phyloP scores from a whole-genome alignment of 176 grass and related monocot species.

The Chrysopogon serrulatus region DNA sequence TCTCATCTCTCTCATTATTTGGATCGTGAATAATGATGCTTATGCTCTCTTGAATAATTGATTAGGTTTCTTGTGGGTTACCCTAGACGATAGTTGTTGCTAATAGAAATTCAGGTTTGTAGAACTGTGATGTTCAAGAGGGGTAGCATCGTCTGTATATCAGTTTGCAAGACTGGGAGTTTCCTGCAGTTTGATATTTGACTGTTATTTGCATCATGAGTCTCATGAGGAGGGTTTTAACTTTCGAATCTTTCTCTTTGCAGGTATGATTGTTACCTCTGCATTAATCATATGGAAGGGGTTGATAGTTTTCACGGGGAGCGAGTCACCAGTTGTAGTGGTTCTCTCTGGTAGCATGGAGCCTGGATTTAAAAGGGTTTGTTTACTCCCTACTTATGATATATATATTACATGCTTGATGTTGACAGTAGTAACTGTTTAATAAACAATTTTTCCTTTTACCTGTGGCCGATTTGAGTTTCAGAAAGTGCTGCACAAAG shows the following conservation, averaged over 20 bases:
- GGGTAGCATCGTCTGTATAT: neutral
- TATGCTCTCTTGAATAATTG: neutral
- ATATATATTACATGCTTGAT: neutral
- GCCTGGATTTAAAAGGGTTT: conserved; percentile 69
- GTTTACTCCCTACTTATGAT: conserved; percentile 15
- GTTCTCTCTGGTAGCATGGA: conserved; percentile 79
- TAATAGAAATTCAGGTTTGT: neutral
- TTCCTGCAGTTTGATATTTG: neutral
- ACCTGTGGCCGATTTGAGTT: neutral
- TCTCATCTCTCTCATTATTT: neutral
- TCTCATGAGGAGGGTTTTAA: neutral
- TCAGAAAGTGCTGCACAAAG: neutral
- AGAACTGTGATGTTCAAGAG: neutral
- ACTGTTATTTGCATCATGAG: neutral
- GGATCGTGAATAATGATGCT: neutral
- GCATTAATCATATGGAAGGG: conserved; percentile 77
- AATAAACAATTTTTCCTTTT: neutral
- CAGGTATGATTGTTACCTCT: conserved; percentile 76
- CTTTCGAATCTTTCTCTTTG: conserved; percentile 1
- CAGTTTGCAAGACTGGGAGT: neutral
- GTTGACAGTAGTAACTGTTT: neutral
- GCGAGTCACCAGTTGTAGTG: conserved; percentile 69
- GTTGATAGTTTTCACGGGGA: conserved; percentile 54
- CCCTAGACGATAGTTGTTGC: neutral
- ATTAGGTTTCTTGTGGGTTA: neutral